A percentile compares a stretch with the other conserved stretches of the same genome.
These are phyloP conservation scores for Fraxinus anomala DNA, from an alignment of 257 asterid species.

Conservation along the genomic window DNA sequence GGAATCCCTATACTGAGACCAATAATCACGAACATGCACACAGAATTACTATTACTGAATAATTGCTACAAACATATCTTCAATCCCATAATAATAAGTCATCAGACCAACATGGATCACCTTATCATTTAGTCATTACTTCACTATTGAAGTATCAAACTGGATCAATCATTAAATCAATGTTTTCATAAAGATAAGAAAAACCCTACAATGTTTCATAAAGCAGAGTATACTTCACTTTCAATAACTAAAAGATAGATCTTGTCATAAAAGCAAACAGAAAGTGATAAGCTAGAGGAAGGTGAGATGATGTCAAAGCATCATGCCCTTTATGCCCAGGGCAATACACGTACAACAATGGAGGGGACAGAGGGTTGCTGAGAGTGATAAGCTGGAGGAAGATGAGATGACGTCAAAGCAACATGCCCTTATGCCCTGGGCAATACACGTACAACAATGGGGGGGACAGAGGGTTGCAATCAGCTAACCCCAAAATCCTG, in stretches of 20 bases:
- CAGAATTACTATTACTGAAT: neutral
- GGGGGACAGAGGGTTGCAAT: neutral
- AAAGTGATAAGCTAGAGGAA: neutral
- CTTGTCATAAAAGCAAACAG: neutral
- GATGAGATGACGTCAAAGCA: neutral
- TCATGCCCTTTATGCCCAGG: neutral
- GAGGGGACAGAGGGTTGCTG: neutral
- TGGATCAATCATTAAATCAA: neutral
- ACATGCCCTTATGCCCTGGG: neutral
- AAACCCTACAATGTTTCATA: neutral
- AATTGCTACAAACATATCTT: too few species aligned
- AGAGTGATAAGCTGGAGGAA: neutral
- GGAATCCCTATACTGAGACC: neutral
- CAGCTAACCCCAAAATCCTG: neutral
- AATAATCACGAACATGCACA: neutral
- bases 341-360: neutral
- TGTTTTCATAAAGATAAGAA: too few species aligned
- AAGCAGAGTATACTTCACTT: neutral
- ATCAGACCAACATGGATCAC: neutral
- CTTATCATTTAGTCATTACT: neutral
- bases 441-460: neutral
- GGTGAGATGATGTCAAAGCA: neutral
- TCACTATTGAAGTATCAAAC: neutral
- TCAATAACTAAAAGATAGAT: neutral
- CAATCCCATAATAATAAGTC: neutral